Conservation (phyloP, 441 rosid genomes). For the Metrosideros polymorpha region DNA sequence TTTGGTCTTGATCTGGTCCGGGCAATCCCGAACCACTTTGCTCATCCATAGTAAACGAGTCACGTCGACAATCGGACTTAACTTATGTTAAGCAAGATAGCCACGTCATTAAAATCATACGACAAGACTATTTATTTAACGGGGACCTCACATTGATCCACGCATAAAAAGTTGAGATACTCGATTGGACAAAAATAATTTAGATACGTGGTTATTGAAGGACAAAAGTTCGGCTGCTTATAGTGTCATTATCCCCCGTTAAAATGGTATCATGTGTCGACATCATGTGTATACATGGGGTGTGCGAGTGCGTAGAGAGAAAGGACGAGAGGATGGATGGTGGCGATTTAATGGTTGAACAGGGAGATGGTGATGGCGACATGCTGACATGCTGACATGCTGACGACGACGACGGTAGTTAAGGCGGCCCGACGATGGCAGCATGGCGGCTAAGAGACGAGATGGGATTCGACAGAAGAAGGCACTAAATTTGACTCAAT, state of each 20-base stretch:
- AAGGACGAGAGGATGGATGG: neutral
- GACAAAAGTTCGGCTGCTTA: neutral
- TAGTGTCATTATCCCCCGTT: fast-evolving
- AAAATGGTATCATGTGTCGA: neutral
- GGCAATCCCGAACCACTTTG: too few species aligned
- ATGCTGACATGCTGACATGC: too few species aligned
- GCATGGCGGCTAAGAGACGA: neutral
- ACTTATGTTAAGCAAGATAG: neutral
- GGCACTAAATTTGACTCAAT: neutral
- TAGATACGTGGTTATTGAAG: neutral
- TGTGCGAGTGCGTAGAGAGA: neutral
- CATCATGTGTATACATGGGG: neutral
- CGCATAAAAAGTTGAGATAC: neutral
- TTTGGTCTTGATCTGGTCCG: too few species aligned
- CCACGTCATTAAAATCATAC: neutral
- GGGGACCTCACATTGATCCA: neutral
- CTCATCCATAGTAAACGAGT: fast-evolving
- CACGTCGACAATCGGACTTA: fast-evolving
- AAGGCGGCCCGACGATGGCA: neutral
- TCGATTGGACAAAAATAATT: neutral
- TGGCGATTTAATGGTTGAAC: neutral
- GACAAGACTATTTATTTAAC: neutral
- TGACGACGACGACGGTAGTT: neutral
- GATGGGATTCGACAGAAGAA: neutral
- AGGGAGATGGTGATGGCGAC: neutral